phyloP scores from a whole-genome alignment of 1,284 basidiomycete species.

The Caloboletus inedulis region DNA sequence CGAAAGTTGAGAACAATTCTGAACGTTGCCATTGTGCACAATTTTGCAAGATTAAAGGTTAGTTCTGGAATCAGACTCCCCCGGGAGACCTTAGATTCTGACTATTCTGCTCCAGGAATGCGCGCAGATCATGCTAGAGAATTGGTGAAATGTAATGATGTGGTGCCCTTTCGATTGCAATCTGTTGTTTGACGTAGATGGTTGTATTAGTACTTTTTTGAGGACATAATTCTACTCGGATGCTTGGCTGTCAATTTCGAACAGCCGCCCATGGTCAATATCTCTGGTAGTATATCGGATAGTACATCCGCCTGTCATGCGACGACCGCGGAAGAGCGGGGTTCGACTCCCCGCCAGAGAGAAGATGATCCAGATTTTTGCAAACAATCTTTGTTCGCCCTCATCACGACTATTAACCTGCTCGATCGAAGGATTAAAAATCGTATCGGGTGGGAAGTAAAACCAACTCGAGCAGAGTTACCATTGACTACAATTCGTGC shows the following conservation, averaged over 20 bases:
- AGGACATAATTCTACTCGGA: neutral
- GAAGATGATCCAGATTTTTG: neutral
- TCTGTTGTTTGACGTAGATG: neutral
- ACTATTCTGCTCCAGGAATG: slow-evolving; percentile 44
- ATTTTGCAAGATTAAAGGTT: slow-evolving; percentile 64
- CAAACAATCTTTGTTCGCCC: too few relatives aligned
- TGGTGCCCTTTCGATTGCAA: neutral
- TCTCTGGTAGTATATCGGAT: slow-evolving; percentile 46
- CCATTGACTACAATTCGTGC: too few relatives aligned
- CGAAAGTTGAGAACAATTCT: slow-evolving; percentile 75
- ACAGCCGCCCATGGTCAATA: too few relatives aligned
- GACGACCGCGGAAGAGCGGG: slow-evolving; percentile 38
- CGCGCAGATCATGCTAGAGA: slow-evolving; percentile 46
- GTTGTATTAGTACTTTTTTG: slow-evolving; percentile 12
- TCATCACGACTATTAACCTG: too few relatives aligned
- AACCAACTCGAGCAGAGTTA: too few relatives aligned
- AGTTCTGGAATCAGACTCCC: slow-evolving; percentile 14
- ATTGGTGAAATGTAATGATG: slow-evolving; percentile 35
- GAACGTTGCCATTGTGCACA: slow-evolving; percentile 76
- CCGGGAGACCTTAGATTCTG: neutral
- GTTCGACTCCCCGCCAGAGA: slow-evolving; percentile 46
- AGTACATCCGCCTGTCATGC: slow-evolving; percentile 44
- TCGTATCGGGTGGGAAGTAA: too few relatives aligned
- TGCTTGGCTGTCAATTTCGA: neutral
- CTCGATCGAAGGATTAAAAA: too few relatives aligned